These are phyloP conservation scores for Scedosporium dehoogii DNA, from an alignment of 2,329 filamentous ascomycete species.

Conservation along the genomic window DNA sequence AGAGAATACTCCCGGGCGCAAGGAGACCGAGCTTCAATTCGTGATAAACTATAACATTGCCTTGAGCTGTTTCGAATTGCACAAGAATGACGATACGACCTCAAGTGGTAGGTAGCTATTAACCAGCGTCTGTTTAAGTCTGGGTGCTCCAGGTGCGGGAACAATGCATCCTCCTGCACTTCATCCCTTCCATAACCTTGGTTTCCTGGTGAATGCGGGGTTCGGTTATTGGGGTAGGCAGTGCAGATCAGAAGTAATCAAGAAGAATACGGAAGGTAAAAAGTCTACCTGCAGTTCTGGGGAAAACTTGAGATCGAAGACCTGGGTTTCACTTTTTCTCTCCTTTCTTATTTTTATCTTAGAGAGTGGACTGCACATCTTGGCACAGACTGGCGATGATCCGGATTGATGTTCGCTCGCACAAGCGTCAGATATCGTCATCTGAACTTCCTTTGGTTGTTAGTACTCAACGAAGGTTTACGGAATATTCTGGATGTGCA, in stretches of 20 bases:
- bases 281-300: no score
- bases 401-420: background rate
- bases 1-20: background rate
- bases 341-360: no score
- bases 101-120: background rate
- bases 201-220: background rate
- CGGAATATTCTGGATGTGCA: background rate
- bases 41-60: no score
- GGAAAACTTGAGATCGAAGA: no score
- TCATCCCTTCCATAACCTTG: background rate
- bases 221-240: background rate
- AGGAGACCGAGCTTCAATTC: no score
- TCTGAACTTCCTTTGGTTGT: background rate
- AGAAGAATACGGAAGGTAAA: background rate
- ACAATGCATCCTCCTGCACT: background rate
- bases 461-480: background rate
- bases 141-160: background rate
- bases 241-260: background rate
- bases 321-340: no score
- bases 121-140: background rate
- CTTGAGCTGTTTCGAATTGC: no score
- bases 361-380: background rate
- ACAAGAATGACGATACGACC: background rate
- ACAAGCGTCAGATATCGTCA: background rate
- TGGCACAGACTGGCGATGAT: background rate